Conservation (phyloP, 2,329 filamentous ascomycete species). For the Pyrenophora tritici-repentis region DNA sequence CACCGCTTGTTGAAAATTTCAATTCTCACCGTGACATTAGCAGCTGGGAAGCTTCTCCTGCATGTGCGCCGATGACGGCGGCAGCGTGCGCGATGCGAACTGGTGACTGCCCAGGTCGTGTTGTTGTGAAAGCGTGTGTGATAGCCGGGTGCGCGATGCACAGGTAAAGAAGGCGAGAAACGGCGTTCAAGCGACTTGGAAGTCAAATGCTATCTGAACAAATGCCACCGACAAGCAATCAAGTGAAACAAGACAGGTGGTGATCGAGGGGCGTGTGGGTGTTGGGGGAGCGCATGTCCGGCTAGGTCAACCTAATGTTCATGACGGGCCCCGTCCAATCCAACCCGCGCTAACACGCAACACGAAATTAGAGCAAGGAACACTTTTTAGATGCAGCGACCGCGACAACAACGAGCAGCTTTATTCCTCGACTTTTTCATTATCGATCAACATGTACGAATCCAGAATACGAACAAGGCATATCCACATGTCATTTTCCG, state of each 20-base stretch:
- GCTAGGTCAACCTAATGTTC: conserved; percentile 17
- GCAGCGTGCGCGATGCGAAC: conserved; percentile 25
- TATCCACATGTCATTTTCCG: conserved; percentile 11
- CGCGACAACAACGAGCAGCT: conserved; percentile 23
- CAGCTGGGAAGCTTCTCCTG: conserved; percentile 24
- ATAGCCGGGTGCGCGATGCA: conserved; percentile 24
- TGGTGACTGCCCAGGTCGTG: conserved; percentile 24
- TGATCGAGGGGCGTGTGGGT: conserved; percentile 26
- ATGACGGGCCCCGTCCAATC: conserved; percentile 16
- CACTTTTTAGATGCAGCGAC: conserved; percentile 20
- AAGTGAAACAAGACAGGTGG: conserved; percentile 19
- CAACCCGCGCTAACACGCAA: conserved; percentile 17
- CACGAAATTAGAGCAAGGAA: conserved; percentile 20
- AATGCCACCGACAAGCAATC: conserved; percentile 16
- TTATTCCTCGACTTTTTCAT: conserved; percentile 13
- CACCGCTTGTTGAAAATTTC: conserved; percentile 27
- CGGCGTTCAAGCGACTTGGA: conserved; percentile 10
- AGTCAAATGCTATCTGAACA: conserved; percentile 16
- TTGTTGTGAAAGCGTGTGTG: conserved; percentile 27
- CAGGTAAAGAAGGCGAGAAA: conserved; percentile 8
- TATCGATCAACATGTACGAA: background rate
- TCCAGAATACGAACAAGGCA: conserved; percentile 5
- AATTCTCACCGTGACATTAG: conserved; percentile 30
- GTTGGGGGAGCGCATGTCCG: conserved; percentile 25
- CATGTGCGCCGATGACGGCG: conserved; percentile 26